Base-by-base conservation (phyloP, 208 protist genomes). In the Trypanosoma brucei region DNA sequence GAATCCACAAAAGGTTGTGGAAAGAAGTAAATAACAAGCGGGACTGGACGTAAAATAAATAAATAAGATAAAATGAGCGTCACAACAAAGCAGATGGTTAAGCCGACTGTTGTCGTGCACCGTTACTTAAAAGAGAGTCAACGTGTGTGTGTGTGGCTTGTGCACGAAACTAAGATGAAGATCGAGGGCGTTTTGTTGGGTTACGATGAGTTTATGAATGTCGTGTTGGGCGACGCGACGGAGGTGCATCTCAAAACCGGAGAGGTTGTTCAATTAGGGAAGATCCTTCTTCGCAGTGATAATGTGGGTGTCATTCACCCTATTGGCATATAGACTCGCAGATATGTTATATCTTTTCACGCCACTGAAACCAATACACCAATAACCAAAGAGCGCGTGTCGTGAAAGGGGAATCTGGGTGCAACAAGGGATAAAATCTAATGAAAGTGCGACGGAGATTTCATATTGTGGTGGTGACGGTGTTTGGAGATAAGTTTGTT, bases 201-300 rank as follows among this genome's bases (percentile, higher is more conserved):
- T 42, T 97, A 96, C 68, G 94, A 98, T 60, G 88, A 96, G 67
- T 98, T 92, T 57, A 96, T 97, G 88, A 98, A 98, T 65, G 60
- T 98, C 6, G 90, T 97, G 35, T 72, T 98, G 3, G 88, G 83
- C 30, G 84, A 98, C 39, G 83, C 91, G 13, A 68, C 77, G 33
- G 94, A 98, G 74, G 81, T 91, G 0, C 84, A 95, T 75, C 6
- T 75, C 11, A 93, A 92, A 68, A 93, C 68, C 40, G 71, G 72
- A 37, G 70, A 86, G 54, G 68, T 62, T 33, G 81, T 81, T 33
- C 53, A 60, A 13, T 42, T 97, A 14, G 92, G 92, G 14, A 93
- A 83, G 63, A 96, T 97, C 51, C 69, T 98, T 22, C 81, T 98
- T 22, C 94, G 92, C 59, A 95, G 91, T 55, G 92, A 97, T 62